phyloP scores from a whole-genome alignment of 352 stramenopile genomes.

The Phytophthora aleatoria region DNA sequence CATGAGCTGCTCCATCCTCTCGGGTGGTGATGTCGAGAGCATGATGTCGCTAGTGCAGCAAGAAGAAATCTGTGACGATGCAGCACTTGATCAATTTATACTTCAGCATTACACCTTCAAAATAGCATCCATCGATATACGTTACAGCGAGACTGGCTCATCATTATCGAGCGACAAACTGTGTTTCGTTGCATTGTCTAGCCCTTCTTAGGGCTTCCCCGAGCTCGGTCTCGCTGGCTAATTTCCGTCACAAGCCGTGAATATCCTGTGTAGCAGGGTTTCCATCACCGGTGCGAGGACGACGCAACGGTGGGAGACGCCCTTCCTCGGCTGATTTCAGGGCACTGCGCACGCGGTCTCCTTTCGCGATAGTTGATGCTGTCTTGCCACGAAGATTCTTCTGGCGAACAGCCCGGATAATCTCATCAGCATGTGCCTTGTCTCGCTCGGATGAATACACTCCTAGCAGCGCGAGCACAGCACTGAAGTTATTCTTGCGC shows the following conservation, averaged over 20 bases:
- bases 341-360: constrained; percentile 43
- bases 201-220: constrained; percentile 10
- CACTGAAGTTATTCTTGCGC: constrained; percentile 64
- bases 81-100: constrained; percentile 2
- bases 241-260: constrained; percentile 40
- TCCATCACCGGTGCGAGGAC: constrained; percentile 13
- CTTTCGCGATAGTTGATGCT: constrained; percentile 45
- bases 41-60: constrained; percentile 19
- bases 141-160: constrained; percentile 23
- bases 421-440: constrained; percentile 30
- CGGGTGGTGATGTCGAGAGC: constrained; percentile 42
- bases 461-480: constrained; percentile 52
- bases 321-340: constrained; percentile 62
- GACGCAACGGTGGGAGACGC: constrained; percentile 35
- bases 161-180: background rate
- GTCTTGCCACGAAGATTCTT: constrained; percentile 60
- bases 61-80: background rate
- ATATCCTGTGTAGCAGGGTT: constrained; percentile 1
- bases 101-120: constrained; percentile 12
- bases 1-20: constrained; percentile 64
- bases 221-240: constrained; percentile 13
- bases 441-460: constrained; percentile 39
- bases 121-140: constrained; percentile 26
- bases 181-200: constrained; percentile 6
- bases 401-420: constrained; percentile 39